These are phyloP conservation scores for Fistulinella prunicolor DNA, from an alignment of 768 basidiomycete genomes.

Conservation along the genomic window DNA sequence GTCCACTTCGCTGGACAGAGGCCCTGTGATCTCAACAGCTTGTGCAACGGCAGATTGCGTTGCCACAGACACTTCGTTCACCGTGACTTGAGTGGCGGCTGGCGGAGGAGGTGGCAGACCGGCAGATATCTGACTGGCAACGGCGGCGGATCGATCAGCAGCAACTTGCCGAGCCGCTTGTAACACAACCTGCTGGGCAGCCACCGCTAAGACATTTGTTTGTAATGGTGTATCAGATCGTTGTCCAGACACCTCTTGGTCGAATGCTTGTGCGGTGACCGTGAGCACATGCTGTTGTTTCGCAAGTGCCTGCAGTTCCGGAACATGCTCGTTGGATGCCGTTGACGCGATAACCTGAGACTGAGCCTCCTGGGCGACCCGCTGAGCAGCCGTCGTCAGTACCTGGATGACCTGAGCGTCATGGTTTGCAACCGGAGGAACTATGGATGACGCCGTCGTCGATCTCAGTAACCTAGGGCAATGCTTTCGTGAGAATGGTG, in stretches of 20 bases:
- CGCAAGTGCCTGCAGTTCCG: constrained; percentile 62
- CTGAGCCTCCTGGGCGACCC: constrained; percentile 72
- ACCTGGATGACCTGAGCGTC: constrained; percentile 78
- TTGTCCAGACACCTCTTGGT: constrained; percentile 61
- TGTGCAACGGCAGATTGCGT: constrained; percentile 79
- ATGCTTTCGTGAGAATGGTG: constrained; percentile 6
- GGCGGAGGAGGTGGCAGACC: constrained; percentile 35
- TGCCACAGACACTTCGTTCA: constrained; percentile 55
- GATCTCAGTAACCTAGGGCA: constrained; percentile 31
- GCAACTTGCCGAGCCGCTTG: constrained; percentile 66
- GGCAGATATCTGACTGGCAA: constrained; percentile 38
- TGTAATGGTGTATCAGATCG: constrained; percentile 45
- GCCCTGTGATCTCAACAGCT: constrained; percentile 75
- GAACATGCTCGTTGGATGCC: constrained; percentile 42
- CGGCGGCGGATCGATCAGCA: constrained; percentile 47
- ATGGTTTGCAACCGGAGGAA: constrained; percentile 38
- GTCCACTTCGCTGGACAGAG: constrained; percentile 73
- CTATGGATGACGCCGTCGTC: constrained; percentile 28
- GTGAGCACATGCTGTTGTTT: constrained; percentile 81
- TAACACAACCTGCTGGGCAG: constrained; percentile 78
- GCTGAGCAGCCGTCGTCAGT: constrained; percentile 71
- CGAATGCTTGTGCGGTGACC: constrained; percentile 70
- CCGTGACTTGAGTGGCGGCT: constrained; percentile 44
- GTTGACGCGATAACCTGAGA: constrained; percentile 59
- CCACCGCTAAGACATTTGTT: constrained; percentile 60